Evolutionary conservation across 441 rosid species (phyloP).

Genomic region (Rhodomyrtus psidioides): DNA sequence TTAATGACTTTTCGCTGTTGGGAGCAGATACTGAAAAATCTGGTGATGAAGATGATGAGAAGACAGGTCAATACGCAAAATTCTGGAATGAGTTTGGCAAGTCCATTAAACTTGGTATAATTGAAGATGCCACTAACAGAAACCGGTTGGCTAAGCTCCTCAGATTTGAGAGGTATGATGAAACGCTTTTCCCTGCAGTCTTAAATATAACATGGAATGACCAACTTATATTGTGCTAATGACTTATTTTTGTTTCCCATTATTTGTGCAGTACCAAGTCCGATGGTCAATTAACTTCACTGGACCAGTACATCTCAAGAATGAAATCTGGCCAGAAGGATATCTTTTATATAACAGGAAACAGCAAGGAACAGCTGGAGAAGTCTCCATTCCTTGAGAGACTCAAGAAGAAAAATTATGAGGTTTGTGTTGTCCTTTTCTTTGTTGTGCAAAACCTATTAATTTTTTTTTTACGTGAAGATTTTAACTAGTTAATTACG

Average conservation of each 20-base stretch:
- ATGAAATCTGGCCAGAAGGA: slow-evolving; percentile 88
- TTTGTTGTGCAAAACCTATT: neutral
- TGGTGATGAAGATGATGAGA: slow-evolving; percentile 45
- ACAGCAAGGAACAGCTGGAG: slow-evolving; percentile 84
- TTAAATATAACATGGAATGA: neutral
- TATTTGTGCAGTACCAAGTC: slow-evolving; percentile 62
- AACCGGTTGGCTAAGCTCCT: slow-evolving; percentile 89
- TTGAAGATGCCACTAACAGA: slow-evolving; percentile 88
- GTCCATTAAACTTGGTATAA: slow-evolving; percentile 85
- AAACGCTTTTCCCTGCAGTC: neutral
- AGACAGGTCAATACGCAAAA: slow-evolving; percentile 75
- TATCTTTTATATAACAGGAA: slow-evolving; percentile 83
- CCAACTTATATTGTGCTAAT: neutral
- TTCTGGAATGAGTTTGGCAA: slow-evolving; percentile 97
- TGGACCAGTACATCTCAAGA: slow-evolving; percentile 92
- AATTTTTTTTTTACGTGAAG: neutral
- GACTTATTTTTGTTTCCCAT: neutral
- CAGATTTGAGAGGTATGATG: slow-evolving; percentile 73
- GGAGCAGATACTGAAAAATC: slow-evolving; percentile 56
- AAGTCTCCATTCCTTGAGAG: slow-evolving; percentile 94
- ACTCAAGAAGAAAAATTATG: slow-evolving; percentile 83
- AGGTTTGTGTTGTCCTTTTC: slow-evolving; percentile 24
- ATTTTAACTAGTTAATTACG: neutral
- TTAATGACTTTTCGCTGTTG: neutral
- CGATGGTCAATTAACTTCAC: slow-evolving; percentile 80